Evolutionary conservation across 495 filamentous ascomycete genomes (phyloP), one percentile per base, ranked within the genome.

Genomic region (Hyaloscypha hepaticicola): DNA sequence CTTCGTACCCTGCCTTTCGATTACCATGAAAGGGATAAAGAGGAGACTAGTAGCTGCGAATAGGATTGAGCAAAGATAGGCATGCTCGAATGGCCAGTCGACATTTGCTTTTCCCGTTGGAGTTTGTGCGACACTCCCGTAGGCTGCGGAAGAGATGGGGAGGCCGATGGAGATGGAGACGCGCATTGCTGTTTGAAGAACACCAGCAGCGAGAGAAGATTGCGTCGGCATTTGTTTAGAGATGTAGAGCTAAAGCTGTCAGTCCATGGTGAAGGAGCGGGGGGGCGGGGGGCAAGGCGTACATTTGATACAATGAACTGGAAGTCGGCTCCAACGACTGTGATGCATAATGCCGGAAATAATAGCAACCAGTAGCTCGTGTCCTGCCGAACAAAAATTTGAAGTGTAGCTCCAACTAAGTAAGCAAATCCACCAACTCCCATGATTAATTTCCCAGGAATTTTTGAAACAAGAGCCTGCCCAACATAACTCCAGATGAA

Each of bases 221-320:
- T 76, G 74, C 9, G 16, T 60, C n/a, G 66, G 66, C 66, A 69
- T 69, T 29, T 69, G 66, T 24, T 65, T 65, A 7, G 38, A 52
- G 28, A 69, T 55, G 21, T 75, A 71, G 6, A 74, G 56, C 45
- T 74, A 68, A 2, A 71, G 64, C 26, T 50, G 69, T 49, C 38
- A 19, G 38, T 45, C 19, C 4, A 14, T 3, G 38, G 38, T 64
- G 72, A 58, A 26, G 1, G 16, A 12, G n/a, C 19, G 9, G 27
- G 7, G 5, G 24, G 38, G n/a, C n/a, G n/a, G 45, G 21, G 5
- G 29, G n/a, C 3, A 33, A 52, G 53, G 60, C 73, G 64, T 64
- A 77, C 75, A 59, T 73, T 75, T 31, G 73, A 72, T 68, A 77
- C 73, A 58, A 75, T 76, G 66, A 77, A 75, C 65, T 70, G 69